A percentile compares a stretch with the other conserved stretches of the same genome.
Conservation (phyloP, 192 early-diverging fungal species). For the Cetraspora pellucida region DNA sequence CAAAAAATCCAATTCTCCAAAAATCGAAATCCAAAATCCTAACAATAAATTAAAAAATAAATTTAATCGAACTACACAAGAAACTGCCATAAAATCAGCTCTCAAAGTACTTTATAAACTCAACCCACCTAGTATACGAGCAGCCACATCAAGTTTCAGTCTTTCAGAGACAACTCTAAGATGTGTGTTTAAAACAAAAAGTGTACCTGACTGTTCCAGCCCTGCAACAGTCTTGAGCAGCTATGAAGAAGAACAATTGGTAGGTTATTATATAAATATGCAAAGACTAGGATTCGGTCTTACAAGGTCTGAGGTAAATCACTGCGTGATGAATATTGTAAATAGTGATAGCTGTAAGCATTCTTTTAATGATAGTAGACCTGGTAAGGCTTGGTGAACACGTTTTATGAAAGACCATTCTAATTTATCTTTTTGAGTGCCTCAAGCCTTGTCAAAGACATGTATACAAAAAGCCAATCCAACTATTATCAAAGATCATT, state of each 20-base stretch:
- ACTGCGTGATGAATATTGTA: too few relatives aligned
- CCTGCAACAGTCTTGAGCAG: neutral
- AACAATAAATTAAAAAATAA: neutral
- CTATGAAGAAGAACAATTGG: too few relatives aligned
- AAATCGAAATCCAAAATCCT: neutral
- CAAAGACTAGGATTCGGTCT: too few relatives aligned
- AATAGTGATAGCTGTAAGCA: neutral
- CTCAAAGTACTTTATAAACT: neutral
- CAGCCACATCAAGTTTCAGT: neutral
- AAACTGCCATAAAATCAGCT: neutral
- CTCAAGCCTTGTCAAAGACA: too few relatives aligned
- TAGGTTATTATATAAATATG: too few relatives aligned
- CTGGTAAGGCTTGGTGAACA: too few relatives aligned
- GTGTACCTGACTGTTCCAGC: neutral
- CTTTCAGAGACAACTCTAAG: neutral
- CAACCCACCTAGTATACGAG: neutral
- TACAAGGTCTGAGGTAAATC: too few relatives aligned
- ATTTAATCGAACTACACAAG: neutral
- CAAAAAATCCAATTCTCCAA: too few relatives aligned
- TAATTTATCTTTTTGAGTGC: too few relatives aligned
- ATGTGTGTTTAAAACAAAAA: neutral
- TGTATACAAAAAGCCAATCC: too few relatives aligned
- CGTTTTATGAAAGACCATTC: too few relatives aligned
- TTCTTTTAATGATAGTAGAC: neutral
- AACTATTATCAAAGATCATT: too few relatives aligned